A percentile compares a stretch with the other conserved stretches of the same genome.
phyloP scores from a whole-genome alignment of 148 eudicot species.

The Camellia granthamiana region DNA sequence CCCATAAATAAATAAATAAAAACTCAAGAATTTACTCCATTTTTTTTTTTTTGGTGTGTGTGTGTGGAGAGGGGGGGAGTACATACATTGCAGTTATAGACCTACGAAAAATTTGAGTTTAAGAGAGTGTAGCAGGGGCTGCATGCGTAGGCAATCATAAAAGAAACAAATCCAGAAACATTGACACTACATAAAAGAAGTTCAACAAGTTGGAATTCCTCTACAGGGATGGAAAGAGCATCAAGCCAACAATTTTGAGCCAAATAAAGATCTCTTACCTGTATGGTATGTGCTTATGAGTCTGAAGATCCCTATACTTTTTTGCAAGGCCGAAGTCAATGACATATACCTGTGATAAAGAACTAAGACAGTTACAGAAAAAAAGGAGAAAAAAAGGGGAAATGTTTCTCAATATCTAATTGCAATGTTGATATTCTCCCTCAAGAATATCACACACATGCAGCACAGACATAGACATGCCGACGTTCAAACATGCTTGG shows the following conservation, averaged over 20 bases:
- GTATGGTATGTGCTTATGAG: conserved; percentile 96
- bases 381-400: neutral
- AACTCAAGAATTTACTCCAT: too few species aligned
- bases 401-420: neutral
- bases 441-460: neutral
- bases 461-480: too few species aligned
- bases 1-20: too few species aligned
- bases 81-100: too few species aligned
- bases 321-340: conserved; percentile 95
- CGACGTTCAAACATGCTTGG: neutral
- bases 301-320: conserved; percentile 91
- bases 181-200: neutral
- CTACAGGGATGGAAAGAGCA: neutral
- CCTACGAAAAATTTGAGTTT: neutral
- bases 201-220: neutral
- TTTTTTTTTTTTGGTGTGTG: too few species aligned
- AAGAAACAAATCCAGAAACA: neutral
- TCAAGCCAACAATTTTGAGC: conserved; percentile 5
- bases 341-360: conserved; percentile 58
- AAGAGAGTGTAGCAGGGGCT: neutral
- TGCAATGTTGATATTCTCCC: neutral
- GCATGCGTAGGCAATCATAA: neutral
- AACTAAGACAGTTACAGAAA: neutral
- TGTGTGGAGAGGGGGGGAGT: too few species aligned
- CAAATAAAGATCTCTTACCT: conserved; percentile 39